These are phyloP conservation scores for Emericellopsis terricola DNA, from an alignment of 495 filamentous ascomycete genomes.

Conservation along the genomic window DNA sequence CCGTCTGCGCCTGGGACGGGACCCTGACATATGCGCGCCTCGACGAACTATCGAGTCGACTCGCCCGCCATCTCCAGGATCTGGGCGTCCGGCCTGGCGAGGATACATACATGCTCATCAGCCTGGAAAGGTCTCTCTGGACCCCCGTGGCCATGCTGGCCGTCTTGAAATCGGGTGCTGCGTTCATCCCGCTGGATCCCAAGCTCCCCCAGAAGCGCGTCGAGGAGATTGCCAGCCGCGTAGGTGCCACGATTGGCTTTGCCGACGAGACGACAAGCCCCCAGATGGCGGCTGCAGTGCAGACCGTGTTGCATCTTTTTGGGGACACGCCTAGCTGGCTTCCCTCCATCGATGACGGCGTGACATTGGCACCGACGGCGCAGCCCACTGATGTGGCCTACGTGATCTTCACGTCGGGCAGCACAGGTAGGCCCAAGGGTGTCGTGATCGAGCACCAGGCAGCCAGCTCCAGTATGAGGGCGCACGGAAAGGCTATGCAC, in stretches of 20 bases:
- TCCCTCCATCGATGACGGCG: too few relatives aligned
- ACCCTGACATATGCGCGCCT: conserved; percentile 21
- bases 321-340: too few relatives aligned
- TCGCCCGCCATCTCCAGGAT: conserved; percentile 20
- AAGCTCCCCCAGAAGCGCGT: too few relatives aligned
- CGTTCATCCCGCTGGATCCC: conserved; percentile 1
- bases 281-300: too few relatives aligned
- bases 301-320: too few relatives aligned
- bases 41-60: conserved; percentile 19
- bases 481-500: conserved; percentile 11
- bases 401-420: conserved; percentile 36
- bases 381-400: too few relatives aligned
- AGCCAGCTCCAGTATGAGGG: conserved; percentile 9
- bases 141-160: neutral
- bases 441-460: conserved; percentile 21
- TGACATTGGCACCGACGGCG: too few relatives aligned
- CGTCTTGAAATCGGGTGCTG: neutral
- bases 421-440: conserved; percentile 30
- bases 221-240: too few relatives aligned
- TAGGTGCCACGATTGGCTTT: too few relatives aligned
- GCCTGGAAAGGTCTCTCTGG: neutral
- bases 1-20: conserved; percentile 28
- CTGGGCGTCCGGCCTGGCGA: conserved; percentile 13
- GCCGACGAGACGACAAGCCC: too few relatives aligned
- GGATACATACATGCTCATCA: neutral